Evolutionary conservation across 441 rosid genomes (phyloP).

Genomic region (Populus hybrid): DNA sequence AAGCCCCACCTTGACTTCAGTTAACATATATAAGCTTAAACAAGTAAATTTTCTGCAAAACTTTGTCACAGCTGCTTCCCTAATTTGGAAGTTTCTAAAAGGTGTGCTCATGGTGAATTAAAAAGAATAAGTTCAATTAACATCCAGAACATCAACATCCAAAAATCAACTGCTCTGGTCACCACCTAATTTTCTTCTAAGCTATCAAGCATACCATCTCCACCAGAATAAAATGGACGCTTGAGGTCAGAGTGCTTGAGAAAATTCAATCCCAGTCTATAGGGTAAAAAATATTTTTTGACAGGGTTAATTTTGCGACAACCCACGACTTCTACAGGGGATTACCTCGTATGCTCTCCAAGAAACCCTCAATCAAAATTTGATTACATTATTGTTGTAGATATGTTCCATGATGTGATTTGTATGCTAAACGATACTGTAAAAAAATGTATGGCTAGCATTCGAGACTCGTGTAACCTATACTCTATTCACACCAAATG

Average conservation of each 20-base stretch:
- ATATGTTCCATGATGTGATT: not conserved
- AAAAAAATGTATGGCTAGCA: not conserved
- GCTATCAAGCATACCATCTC: not conserved
- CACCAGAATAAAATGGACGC: not conserved
- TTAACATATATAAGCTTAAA: not conserved
- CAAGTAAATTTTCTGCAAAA: not conserved
- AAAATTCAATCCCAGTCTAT: not conserved
- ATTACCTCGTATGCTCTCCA: not conserved
- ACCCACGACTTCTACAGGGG: not conserved
- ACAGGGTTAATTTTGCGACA: not conserved
- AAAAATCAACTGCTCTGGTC: not conserved
- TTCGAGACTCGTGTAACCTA: not conserved
- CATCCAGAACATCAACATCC: not conserved
- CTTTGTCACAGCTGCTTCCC: not conserved
- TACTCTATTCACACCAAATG: too few relatives aligned
- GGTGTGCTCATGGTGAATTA: not conserved
- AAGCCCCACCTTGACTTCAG: not conserved
- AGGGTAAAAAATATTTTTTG: not conserved
- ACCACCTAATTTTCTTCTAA: not conserved
- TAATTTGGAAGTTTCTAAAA: not conserved
- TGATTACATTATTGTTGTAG: not conserved
- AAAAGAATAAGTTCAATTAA: not conserved
- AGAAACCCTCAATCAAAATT: not conserved
- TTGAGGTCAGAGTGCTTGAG: not conserved
- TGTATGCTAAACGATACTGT: not conserved